Evolutionary conservation across 192 early-diverging fungal species (phyloP), one percentile per base, ranked within the genome.

Genomic region (Linnemannia zychae): DNA sequence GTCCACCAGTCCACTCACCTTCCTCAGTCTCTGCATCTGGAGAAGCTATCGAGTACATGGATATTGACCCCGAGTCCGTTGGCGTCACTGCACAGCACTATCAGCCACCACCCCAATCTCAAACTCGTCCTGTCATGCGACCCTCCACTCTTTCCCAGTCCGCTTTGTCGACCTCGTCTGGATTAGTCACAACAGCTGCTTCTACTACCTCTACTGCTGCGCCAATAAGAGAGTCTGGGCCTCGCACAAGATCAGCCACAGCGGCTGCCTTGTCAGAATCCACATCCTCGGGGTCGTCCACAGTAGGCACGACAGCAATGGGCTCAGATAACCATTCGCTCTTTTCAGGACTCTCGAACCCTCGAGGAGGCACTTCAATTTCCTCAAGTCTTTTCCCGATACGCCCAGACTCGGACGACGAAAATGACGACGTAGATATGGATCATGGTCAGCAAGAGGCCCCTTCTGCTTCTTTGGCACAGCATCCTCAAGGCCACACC

Each of bases 391-490:
- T 78, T 18, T 24, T 82, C 3, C 81, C 81, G 4, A 82, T 82
- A 38, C 70, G 81, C 3, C 81, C 81, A 24, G 81, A 82, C 28
- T 82, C 81, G 15, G 82, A 78, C 52, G 80, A 76, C 74, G 74
- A 44, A 44, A 44, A 76, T 31, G 82, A 82, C 31, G 50, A 57
- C 20, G 57, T 73, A 63, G 67, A 77, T 40, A 73, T 73, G 71
- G 50, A 73, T 33, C 28, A 24, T 57, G 53, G 11, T n/a, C 53
- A 57, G 6, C 57, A 63, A 31, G 12, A 9, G 2, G 3, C 28
- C 12, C 28, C 57, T 3, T 7, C 71, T 17, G 22, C 70, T 11
- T 20, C 71, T 31, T 24, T 50, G 15, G 74, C 57, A 12, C 34
- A 31, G 48, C 72, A 24, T 20, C 47, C 18, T 20, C 50, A 36